Conservation (phyloP, 176 grass and related monocot species). For the Zizania latifolia region DNA sequence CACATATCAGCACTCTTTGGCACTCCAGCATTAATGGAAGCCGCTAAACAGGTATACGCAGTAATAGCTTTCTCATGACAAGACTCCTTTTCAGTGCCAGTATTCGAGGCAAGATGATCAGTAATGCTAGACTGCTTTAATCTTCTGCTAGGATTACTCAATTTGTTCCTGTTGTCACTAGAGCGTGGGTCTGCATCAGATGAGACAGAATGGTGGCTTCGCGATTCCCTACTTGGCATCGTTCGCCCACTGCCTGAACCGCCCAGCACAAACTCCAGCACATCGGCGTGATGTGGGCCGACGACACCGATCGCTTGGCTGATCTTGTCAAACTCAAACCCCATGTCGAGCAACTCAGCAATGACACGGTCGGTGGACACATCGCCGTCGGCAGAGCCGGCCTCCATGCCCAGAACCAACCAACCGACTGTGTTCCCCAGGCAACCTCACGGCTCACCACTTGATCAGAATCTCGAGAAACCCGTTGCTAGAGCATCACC, state of each 20-base stretch:
- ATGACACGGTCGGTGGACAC: slow-evolving; percentile 52
- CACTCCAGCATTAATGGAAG: not conserved
- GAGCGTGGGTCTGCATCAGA: not conserved
- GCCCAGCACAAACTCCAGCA: slow-evolving; percentile 58
- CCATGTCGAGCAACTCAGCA: slow-evolving; percentile 79
- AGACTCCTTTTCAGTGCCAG: slow-evolving; percentile 4
- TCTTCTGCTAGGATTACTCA: slow-evolving; percentile 19
- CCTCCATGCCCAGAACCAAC: slow-evolving; percentile 8
- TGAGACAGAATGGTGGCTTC: not conserved
- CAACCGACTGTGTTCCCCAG: not conserved
- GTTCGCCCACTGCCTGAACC: slow-evolving; percentile 5
- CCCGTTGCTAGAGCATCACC: not conserved
- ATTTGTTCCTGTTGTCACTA: not conserved
- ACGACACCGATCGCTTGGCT: slow-evolving; percentile 49
- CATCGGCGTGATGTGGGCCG: slow-evolving; percentile 44
- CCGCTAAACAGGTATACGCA: slow-evolving; percentile 33
- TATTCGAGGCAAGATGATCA: slow-evolving; percentile 34
- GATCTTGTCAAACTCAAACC: slow-evolving; percentile 67
- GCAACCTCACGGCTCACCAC: not conserved
- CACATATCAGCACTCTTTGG: not conserved
- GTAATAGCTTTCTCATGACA: not conserved
- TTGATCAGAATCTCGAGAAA: not conserved
- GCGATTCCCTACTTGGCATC: not conserved
- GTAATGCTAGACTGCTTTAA: slow-evolving; percentile 68
- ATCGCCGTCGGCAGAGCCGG: not conserved